Evolutionary conservation across 192 early-diverging fungal genomes (phyloP).

Genomic region (Linnemannia hyalina): DNA sequence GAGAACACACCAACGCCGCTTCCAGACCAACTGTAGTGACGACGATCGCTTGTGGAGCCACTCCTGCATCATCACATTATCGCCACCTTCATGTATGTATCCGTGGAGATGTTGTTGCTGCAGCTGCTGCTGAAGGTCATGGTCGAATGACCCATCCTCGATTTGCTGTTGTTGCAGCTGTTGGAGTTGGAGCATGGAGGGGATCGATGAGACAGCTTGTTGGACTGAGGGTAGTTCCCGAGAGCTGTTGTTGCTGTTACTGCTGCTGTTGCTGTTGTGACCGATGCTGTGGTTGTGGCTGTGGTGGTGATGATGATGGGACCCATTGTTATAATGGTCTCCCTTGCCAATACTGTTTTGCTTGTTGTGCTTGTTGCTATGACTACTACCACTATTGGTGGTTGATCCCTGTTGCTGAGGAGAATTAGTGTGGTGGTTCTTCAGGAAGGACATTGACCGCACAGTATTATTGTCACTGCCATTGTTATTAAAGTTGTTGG

Average conservation of each 20-base stretch:
- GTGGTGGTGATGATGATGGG: background rate
- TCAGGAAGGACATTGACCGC: constrained; percentile 4
- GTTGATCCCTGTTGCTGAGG: background rate
- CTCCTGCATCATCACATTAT: constrained; percentile 36
- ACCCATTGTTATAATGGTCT: background rate
- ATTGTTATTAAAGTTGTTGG: background rate
- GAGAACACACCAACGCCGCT: constrained; percentile 52
- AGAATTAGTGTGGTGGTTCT: constrained; percentile 5
- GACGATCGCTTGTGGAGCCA: constrained; percentile 53
- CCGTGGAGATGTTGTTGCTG: background rate
- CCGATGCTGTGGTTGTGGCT: constrained; percentile 9
- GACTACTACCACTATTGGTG: background rate
- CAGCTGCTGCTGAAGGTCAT: background rate
- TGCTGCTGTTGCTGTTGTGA: background rate
- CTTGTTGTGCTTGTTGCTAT: constrained; percentile 16
- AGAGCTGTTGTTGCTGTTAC: background rate
- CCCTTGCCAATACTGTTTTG: constrained; percentile 12
- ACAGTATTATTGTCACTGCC: background rate
- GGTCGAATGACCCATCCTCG: background rate
- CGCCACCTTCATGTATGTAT: background rate
- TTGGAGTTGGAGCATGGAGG: constrained; percentile 15
- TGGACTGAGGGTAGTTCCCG: constrained; percentile 32
- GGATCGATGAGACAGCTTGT: constrained; percentile 30
- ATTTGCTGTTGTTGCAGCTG: constrained; percentile 1
- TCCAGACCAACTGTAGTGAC: constrained; percentile 48